Percentiles rank a stretch among this genome's conserved stretches.
Evolutionary conservation across 805 yeast species (phyloP).

Genomic region (Blastobotrys americana): DNA sequence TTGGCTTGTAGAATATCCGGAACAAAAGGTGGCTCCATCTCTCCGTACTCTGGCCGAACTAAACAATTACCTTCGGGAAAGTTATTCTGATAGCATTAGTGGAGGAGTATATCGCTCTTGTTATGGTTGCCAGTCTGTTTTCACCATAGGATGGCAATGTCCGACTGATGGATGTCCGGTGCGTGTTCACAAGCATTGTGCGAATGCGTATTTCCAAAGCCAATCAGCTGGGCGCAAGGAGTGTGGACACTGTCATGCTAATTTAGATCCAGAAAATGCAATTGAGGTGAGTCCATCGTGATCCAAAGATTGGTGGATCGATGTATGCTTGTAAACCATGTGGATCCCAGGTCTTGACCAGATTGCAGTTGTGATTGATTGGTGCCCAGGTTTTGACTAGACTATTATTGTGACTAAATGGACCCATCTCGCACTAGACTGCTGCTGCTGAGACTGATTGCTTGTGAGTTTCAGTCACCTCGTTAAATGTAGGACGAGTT

Average conservation of each 20-base stretch:
- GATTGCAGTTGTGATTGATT: too few species aligned
- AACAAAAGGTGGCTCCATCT: conserved; percentile 27
- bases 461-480: too few species aligned
- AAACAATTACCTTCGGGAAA: conserved; percentile 35
- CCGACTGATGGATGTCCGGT: conserved; percentile 30
- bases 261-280: background rate
- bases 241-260: background rate
- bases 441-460: too few species aligned
- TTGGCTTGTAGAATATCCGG: conserved; percentile 39
- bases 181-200: conserved; percentile 46
- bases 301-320: too few species aligned
- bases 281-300: too few species aligned
- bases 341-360: too few species aligned
- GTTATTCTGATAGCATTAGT: conserved; percentile 31
- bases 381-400: too few species aligned
- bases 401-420: too few species aligned
- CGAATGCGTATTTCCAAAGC: conserved; percentile 17
- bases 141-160: conserved; percentile 47
- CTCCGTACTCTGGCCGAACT: conserved; percentile 43
- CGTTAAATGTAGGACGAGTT: too few species aligned
- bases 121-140: conserved; percentile 44
- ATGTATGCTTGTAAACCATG: too few species aligned
- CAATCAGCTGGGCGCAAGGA: conserved; percentile 2
- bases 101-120: conserved; percentile 33
- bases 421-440: too few species aligned